Evolutionary conservation across 805 yeast species (phyloP), one percentile per base, ranked within the genome.

Genomic region (Candida insectorum): DNA sequence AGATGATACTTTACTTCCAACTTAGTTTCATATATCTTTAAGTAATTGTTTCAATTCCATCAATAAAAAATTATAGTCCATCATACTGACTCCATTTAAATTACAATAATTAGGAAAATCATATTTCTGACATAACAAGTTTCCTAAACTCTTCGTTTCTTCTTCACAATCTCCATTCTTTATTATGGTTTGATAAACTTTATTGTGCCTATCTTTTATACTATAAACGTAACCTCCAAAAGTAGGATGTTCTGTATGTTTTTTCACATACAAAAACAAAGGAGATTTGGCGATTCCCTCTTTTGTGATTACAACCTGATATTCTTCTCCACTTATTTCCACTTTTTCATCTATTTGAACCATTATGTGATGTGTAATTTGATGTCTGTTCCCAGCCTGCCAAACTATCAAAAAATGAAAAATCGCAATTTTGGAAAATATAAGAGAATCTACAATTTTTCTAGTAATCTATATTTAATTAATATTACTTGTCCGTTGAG

Each of bases 401-500:
- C 23, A 8, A 20, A 20, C 23, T 8, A 20, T 8, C 23, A 20
- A 8, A 20, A 20, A n/a, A n/a, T n/a, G 26, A 13, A n/a, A 26
- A 26, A 9, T 15, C 14, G 11, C 7, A 13, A 9, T 8, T 12
- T 17, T 26, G 16, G 13, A 26, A 26, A 26, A 13, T 26, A 6
- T 8, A 20, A 24, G 7, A 10, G 14, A 10, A 6, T 26, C 19
- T 26, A 26, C 29, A 26, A 26, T 8, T 11, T 13, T 11, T 7
- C 14, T 8, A 11, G 7, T 24, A 24, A 13, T 24, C n/a, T 24
- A 9, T 35, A 41, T 41, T 41, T 27, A 41, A 41, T 41, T 39
- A 42, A 39, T n/a, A 42, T 34, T 58, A 53, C 58, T 48, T 53
- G 73, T 65, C 73, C 73, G 73, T 66, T 66, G 73, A 66, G 69